Evolutionary conservation across 2,329 filamentous ascomycete genomes (phyloP), one percentile per base, ranked within the genome.

Genomic region (Colletotrichum tanaceti): DNA sequence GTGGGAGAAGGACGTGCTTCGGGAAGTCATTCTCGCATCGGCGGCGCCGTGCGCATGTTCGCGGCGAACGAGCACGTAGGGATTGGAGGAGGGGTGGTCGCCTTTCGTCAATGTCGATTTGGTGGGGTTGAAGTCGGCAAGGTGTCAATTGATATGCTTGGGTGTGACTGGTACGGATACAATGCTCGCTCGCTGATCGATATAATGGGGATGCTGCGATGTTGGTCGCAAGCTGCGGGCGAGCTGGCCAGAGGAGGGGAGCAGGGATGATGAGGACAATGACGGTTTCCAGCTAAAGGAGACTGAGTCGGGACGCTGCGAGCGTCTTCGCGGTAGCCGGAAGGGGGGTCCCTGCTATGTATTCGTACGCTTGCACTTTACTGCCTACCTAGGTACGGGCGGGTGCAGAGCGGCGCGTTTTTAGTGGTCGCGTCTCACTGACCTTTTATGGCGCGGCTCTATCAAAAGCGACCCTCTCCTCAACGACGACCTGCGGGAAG

Each of bases 1-100:
- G 65, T 84, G 79, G 65, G 85, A 83, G 77, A 86, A 85, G 69
- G 88, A 88, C 70, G 85, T 79, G 77, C 88, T 81, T 82, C 80
- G 79, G 71, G 82, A 79, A 77, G 79, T 85, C 85, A 87, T 86
- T 57, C 35, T 69, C 74, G 76, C 79, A 74, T 71, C 60, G 75
- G 72, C 59, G 75, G 72, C 72, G 71, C 74, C 71, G 74, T 74
- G 72, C 78, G 72, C 83, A 84, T 84, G 75, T 75, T 80, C 73
- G 74, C 75, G 70, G 63, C 68, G 65, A 58, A 32, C 58, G 46
- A 60, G 38, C n/a, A 24, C 28, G 5, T 18, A 39, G n/a, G 28
- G 46, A 18, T 47, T 16, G 41, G 13, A 5, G 58, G 16, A 32
- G 35, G 20, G 18, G 14, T 20, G 41, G 43, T 47, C 46, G 14